A percentile compares a stretch with the other conserved stretches of the same genome.
phyloP scores from a whole-genome alignment of 305 asterid species.

The Coffea humblotiana region DNA sequence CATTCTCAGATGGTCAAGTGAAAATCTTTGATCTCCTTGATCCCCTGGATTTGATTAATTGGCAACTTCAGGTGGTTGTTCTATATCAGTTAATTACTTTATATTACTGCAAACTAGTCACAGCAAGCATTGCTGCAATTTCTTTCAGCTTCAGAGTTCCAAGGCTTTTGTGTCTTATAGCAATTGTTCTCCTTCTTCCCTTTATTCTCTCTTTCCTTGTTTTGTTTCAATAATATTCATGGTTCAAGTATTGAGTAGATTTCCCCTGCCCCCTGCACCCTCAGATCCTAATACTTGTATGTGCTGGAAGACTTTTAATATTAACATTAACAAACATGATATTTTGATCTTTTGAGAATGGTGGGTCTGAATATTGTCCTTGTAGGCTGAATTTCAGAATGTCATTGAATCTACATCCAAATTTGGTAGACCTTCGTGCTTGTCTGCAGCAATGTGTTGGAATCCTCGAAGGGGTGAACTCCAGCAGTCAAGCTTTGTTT shows the following conservation, averaged over 20 bases:
- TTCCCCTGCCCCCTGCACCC: neutral
- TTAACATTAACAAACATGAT: slow-evolving; percentile 1
- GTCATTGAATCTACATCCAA: slow-evolving; percentile 73
- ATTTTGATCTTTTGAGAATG: neutral
- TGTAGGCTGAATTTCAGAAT: slow-evolving; percentile 88
- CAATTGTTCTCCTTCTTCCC: neutral
- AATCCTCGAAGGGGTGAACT: slow-evolving; percentile 68
- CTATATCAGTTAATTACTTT: neutral
- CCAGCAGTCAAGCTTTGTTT: slow-evolving; percentile 67
- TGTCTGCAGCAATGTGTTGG: slow-evolving; percentile 85
- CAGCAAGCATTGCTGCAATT: neutral
- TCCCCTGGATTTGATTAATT: slow-evolving; percentile 73
- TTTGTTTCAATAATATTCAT: neutral
- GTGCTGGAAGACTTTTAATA: neutral
- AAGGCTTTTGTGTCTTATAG: neutral
- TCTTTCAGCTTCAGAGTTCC: neutral
- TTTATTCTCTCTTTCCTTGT: neutral
- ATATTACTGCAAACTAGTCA: neutral
- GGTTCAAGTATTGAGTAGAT: neutral
- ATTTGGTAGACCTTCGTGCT: slow-evolving; percentile 60
- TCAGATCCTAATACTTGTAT: neutral
- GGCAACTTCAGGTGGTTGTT: slow-evolving; percentile 90
- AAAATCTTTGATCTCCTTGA: slow-evolving; percentile 76
- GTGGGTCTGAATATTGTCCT: slow-evolving; percentile 9
- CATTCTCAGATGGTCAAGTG: slow-evolving; percentile 79